phyloP scores from a whole-genome alignment of 2,329 filamentous ascomycete species.

The Aspergillus sp. region DNA sequence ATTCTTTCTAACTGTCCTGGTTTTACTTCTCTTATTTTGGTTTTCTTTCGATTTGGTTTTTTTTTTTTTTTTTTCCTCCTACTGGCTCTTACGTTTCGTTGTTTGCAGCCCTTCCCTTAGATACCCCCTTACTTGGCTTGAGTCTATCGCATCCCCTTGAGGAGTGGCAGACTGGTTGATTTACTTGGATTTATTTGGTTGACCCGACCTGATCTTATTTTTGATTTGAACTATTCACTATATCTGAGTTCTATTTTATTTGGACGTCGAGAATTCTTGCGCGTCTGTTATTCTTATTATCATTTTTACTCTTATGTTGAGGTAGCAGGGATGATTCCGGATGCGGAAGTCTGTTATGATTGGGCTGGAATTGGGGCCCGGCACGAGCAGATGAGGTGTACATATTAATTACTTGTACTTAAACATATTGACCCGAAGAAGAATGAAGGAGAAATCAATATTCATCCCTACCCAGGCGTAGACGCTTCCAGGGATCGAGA shows the following conservation, averaged over 20 bases:
- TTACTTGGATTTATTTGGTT: constrained; percentile 1
- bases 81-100: background rate
- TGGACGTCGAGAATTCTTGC: background rate
- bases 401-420: background rate
- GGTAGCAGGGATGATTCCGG: background rate
- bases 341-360: background rate
- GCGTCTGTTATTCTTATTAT: constrained; percentile 3
- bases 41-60: constrained; percentile 14
- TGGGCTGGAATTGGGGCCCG: background rate
- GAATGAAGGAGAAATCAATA: background rate
- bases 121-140: constrained; percentile 22
- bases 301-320: background rate
- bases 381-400: background rate
- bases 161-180: background rate
- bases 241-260: background rate
- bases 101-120: constrained; percentile 14
- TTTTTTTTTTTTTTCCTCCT: background rate
- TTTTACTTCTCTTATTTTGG: constrained; percentile 5
- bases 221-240: background rate
- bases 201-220: background rate
- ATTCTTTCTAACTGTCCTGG: background rate
- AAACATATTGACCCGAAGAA: no score
- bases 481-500: background rate
- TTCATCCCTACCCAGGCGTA: background rate
- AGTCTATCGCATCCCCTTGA: constrained; percentile 7